Base-by-base conservation (phyloP, 2,329 filamentous ascomycete genomes). In the Cladosporium sp. region DNA sequence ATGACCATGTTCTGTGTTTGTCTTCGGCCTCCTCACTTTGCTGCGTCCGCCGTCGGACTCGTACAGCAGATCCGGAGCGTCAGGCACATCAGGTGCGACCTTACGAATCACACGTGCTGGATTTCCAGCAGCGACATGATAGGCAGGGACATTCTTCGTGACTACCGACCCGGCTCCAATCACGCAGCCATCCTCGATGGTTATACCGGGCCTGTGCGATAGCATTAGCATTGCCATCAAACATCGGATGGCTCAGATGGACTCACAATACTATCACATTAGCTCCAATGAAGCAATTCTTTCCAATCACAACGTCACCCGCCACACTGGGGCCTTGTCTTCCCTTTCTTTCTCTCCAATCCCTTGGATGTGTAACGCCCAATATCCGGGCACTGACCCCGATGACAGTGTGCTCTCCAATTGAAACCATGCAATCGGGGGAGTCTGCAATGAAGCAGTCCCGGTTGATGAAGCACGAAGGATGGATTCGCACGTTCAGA, bases 101-200 rank as follows among this genome's bases (percentile, higher is more conserved):
- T 60, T 61, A 45, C 57, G 53, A 8, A 58, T 48, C 9, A 56
- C 52, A 33, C 46, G 57, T 8, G 61, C 61, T 4, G 58, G 60
- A 18, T 52, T 54, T 19, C 62, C 60, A 43, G 56, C 54, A 8
- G 57, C 60, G 10, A 64, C 56, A 31, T 51, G 40, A 14, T 35
- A 44, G 11, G 54, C 49, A 2, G 59, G 57, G 14, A 63, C 58
- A 22, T 49, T 54, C 16, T 49, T 58, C 1, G 50, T 56, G 28
- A 64, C 61, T 1, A 63, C 51, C 16, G 58, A 58, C 4, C 56
- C 54, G 13, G 59, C 56, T 3, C 56, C 59, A 40, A 63, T 56
- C 9, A 58, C 59, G 52, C 56, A 56, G 16, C 60, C 53, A n/a
- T 63, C 49, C 3, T 57, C 60, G 11, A 63, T 58, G 16, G 51